phyloP scores from a whole-genome alignment of 345 rosid species.

The Brassica juncea region DNA sequence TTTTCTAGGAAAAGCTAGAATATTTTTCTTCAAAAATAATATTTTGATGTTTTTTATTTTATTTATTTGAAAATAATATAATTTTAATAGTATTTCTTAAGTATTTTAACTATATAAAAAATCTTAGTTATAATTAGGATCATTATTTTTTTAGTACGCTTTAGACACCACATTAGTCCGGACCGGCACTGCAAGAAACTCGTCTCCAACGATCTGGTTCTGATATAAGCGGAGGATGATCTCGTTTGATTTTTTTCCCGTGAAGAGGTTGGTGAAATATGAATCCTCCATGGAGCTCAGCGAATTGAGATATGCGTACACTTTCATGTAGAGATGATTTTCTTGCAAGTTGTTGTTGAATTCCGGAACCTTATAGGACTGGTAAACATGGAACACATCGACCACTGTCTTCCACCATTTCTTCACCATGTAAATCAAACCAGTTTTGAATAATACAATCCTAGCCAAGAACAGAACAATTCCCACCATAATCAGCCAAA shows the following conservation, averaged over 20 bases:
- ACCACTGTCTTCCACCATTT: constrained; percentile 51
- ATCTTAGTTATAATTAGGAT: no score
- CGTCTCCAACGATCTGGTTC: constrained; percentile 64
- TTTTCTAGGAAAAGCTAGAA: no score
- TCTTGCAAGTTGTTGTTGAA: constrained; percentile 58
- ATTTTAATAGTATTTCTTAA: no score
- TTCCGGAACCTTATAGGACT: constrained; percentile 71
- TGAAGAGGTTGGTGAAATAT: constrained; percentile 76
- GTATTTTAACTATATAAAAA: no score
- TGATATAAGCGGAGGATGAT: constrained; percentile 67
- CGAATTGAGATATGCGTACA: constrained; percentile 58
- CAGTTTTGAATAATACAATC: constrained; percentile 56
- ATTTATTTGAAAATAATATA: no score
- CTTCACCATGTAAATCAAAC: constrained; percentile 53
- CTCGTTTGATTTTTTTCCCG: constrained; percentile 61
- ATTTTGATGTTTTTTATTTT: no score
- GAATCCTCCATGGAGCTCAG: constrained; percentile 72
- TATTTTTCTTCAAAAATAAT: no score
- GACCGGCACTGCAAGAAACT: constrained; percentile 44
- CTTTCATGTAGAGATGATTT: constrained; percentile 59
- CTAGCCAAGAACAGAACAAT: constrained; percentile 38
- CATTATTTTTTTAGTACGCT: no score
- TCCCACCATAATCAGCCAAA: not conserved
- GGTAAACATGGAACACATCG: constrained; percentile 64
- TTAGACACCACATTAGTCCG: no score